phyloP scores from a whole-genome alignment of 2,329 filamentous ascomycete genomes.

The Sporothrix schenckii region DNA sequence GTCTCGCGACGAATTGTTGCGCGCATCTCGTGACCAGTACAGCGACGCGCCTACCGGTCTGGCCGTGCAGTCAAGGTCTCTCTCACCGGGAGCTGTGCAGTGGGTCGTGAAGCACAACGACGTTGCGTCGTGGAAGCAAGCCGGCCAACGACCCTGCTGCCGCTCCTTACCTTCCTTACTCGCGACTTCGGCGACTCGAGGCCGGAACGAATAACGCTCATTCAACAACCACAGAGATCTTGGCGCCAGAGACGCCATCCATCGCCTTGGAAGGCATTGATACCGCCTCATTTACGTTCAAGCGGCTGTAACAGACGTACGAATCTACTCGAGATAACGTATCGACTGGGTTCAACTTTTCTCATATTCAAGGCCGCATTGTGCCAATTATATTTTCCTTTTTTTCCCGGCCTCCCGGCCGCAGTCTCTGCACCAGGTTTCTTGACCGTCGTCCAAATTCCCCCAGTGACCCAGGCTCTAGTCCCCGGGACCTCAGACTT shows the following conservation, averaged over 20 bases:
- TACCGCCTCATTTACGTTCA: background rate
- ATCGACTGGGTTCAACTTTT: background rate
- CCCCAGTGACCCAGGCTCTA: background rate
- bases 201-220: background rate
- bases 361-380: background rate
- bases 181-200: background rate
- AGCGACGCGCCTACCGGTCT: slow-evolving; percentile 17
- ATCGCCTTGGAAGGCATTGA: background rate
- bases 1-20: background rate
- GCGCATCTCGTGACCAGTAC: slow-evolving; percentile 2
- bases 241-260: background rate
- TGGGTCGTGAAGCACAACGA: slow-evolving; percentile 22
- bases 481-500: background rate
- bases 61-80: slow-evolving; percentile 12
- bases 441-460: background rate
- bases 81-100: slow-evolving; percentile 7
- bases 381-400: background rate
- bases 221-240: background rate
- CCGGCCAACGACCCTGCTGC: background rate
- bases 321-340: background rate
- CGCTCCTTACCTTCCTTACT: background rate
- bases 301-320: background rate
- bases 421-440: slow-evolving; percentile 4
- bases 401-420: background rate
- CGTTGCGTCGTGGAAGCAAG: slow-evolving; percentile 10